phyloP scores from a whole-genome alignment of 441 rosid genomes.

The Eutrema salsugineum region DNA sequence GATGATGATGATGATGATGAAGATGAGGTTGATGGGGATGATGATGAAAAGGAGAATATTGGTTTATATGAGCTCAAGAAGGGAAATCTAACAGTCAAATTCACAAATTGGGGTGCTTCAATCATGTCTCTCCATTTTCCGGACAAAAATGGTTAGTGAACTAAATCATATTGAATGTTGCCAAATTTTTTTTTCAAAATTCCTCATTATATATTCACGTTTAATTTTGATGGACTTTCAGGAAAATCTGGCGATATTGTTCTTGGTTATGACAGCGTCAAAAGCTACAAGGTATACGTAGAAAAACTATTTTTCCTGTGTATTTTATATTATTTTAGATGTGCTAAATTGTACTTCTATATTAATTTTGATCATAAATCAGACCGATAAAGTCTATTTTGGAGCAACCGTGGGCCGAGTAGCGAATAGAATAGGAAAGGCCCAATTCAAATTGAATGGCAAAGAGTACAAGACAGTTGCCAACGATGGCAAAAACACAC shows the following conservation, averaged over 20 bases:
- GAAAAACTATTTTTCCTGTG: neutral
- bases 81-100: constrained; percentile 58
- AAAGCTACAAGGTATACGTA: constrained; percentile 51
- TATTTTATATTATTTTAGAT: neutral
- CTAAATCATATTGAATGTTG: neutral
- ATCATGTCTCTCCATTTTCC: constrained; percentile 62
- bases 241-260: constrained; percentile 69
- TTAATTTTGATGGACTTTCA: constrained; percentile 25
- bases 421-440: constrained; percentile 77
- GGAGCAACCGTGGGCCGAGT: constrained; percentile 80
- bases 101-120: constrained; percentile 90
- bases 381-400: constrained; percentile 61
- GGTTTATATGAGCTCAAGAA: constrained; percentile 65
- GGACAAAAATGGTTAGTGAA: constrained; percentile 65
- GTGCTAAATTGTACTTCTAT: neutral
- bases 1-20: constrained; percentile 10
- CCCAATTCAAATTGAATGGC: constrained; percentile 65
- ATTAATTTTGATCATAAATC: neutral
- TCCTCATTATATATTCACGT: neutral
- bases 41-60: constrained; percentile 24
- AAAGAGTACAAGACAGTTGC: constrained; percentile 45
- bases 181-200: too few relatives aligned
- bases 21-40: constrained; percentile 31
- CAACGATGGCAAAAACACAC: constrained; percentile 77
- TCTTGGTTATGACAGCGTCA: constrained; percentile 66